Conservation (phyloP, 2,329 filamentous ascomycete genomes). For the Alternaria metachromatica region DNA sequence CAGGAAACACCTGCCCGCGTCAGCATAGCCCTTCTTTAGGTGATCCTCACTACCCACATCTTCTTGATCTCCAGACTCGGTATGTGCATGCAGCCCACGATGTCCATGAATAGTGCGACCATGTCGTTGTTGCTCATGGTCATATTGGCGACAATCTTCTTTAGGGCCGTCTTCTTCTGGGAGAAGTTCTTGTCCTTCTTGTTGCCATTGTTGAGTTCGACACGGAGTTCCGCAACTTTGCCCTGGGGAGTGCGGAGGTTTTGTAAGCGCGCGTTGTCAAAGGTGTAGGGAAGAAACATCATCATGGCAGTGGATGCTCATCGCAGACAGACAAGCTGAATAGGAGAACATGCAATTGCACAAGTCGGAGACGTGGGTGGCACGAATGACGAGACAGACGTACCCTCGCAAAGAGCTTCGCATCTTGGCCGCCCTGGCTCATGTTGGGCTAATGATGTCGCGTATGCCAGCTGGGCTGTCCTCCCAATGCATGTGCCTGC, state of each 20-base stretch:
- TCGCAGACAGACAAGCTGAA: neutral
- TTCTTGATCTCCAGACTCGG: slow-evolving; percentile 98
- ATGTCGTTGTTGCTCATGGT: slow-evolving; percentile 99
- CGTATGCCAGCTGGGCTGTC: slow-evolving; percentile 22
- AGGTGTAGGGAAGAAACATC: slow-evolving; percentile 51
- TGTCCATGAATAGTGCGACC: slow-evolving; percentile 94
- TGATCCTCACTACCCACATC: slow-evolving; percentile 69
- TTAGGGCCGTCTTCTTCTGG: slow-evolving; percentile 95
- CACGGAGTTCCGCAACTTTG: slow-evolving; percentile 96
- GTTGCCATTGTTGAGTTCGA: slow-evolving; percentile 89
- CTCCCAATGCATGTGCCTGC: slow-evolving; percentile 42
- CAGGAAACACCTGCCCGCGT: slow-evolving; percentile 81
- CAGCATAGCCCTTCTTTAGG: slow-evolving; percentile 29
- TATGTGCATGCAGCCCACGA: slow-evolving; percentile 94
- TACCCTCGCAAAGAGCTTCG: slow-evolving; percentile 99
- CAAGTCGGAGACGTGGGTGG: slow-evolving; percentile 21
- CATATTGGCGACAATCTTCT: slow-evolving; percentile 99
- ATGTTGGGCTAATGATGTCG: slow-evolving; percentile 54
- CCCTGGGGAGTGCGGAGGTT: slow-evolving; percentile 70
- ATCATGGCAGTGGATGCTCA: slow-evolving; percentile 20
- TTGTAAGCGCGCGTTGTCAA: slow-evolving; percentile 58
- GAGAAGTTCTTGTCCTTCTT: slow-evolving; percentile 98
- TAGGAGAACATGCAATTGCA: slow-evolving; percentile 9
- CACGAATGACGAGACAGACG: slow-evolving; percentile 47
- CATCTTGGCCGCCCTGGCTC: slow-evolving; percentile 83